Conservation (phyloP, 805 yeast genomes). For the Saccharomycopsis capsularis region DNA sequence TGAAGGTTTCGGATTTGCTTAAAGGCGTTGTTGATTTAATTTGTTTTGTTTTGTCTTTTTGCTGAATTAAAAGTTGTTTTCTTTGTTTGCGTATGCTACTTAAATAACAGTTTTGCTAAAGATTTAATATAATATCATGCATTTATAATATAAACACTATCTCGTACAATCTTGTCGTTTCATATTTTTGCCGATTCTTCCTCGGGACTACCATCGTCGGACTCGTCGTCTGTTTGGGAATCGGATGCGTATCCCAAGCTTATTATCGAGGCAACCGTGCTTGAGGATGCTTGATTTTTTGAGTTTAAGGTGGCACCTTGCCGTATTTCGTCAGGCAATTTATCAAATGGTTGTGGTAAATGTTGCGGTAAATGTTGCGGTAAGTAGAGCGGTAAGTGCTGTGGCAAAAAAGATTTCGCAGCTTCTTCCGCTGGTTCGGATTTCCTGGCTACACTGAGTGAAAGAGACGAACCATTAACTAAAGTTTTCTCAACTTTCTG, state of each 20-base stretch:
- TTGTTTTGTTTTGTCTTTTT: constrained; percentile 1
- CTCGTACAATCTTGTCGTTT: no score
- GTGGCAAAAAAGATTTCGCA: not conserved
- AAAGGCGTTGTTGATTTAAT: no score
- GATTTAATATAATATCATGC: no score
- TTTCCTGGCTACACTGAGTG: no score
- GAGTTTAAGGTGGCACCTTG: no score
- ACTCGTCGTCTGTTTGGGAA: constrained; percentile 1
- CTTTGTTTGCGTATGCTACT: not conserved
- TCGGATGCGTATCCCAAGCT: not conserved
- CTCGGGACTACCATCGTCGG: constrained; percentile 3
- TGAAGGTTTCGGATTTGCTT: constrained; percentile 91
- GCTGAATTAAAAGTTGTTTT: not conserved
- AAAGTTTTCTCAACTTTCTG: no score
- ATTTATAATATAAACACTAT: no score
- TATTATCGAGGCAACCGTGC: not conserved
- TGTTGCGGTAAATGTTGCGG: no score
- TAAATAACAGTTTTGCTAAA: not conserved
- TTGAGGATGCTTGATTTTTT: not conserved
- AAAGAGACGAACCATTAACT: no score
- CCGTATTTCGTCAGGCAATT: no score
- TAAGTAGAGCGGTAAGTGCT: not conserved
- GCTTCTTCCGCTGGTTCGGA: no score
- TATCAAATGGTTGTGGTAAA: no score
- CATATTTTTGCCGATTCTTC: constrained; percentile 2